phyloP scores from a whole-genome alignment of 2,329 filamentous ascomycete species.

The Sporothrix pallida region DNA sequence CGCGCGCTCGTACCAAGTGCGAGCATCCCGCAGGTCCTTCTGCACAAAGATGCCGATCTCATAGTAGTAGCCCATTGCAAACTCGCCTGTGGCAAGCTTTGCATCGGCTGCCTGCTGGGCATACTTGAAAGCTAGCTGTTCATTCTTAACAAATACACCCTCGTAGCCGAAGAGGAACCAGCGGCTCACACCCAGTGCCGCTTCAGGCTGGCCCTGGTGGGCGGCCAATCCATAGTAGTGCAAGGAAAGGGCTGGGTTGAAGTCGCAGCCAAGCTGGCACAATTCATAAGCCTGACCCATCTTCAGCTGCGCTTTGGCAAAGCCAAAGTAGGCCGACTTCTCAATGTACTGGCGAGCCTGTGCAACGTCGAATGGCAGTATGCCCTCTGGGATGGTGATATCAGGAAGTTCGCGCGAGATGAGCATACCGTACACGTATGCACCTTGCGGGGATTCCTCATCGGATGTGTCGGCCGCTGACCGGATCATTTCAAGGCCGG shows the following conservation, averaged over 20 bases:
- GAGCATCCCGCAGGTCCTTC: conserved; percentile 81
- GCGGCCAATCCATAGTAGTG: conserved; percentile 96
- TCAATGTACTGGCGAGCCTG: conserved; percentile 87
- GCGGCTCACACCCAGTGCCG: conserved; percentile 94
- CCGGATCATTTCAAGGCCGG: conserved; percentile 81
- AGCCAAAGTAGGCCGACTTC: conserved; percentile 93
- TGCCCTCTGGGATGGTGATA: conserved; percentile 74
- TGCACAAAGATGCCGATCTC: conserved; percentile 93
- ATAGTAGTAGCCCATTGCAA: conserved; percentile 95
- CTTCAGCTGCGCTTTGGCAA: conserved; percentile 94
- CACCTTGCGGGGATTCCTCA: conserved; percentile 94
- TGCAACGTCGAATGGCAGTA: conserved; percentile 73
- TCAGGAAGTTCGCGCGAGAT: conserved; percentile 90
- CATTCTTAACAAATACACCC: conserved; percentile 90
- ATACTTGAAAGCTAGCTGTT: conserved; percentile 89
- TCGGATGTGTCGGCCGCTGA: conserved; percentile 85
- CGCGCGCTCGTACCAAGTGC: conserved; percentile 88
- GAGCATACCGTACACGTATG: conserved; percentile 95
- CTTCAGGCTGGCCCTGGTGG: conserved; percentile 89
- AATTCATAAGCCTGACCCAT: conserved; percentile 97
- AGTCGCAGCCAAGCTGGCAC: conserved; percentile 91
- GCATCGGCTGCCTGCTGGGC: conserved; percentile 83
- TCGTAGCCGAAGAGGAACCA: conserved; percentile 98
- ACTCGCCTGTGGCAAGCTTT: conserved; percentile 88
- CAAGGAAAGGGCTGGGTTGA: conserved; percentile 87